phyloP scores from a whole-genome alignment of 2,329 filamentous ascomycete species.

The Aspergillus vadensis region DNA sequence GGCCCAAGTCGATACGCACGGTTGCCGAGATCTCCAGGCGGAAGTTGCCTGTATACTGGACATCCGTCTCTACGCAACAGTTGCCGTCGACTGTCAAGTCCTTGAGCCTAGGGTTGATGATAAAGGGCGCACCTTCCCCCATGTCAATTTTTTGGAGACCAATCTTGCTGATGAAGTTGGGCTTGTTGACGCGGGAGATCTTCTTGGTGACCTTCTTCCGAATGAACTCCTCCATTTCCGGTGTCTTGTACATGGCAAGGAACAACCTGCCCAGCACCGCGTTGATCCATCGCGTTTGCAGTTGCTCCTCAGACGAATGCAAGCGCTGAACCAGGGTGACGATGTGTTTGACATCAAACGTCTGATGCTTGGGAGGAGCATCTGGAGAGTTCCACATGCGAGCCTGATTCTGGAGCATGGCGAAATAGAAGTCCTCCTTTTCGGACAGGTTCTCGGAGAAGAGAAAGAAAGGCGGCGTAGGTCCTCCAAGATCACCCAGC shows the following conservation, averaged over 20 bases:
- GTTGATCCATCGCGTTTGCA: conserved; percentile 92
- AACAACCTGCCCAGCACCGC: conserved; percentile 87
- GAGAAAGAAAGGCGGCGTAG: conserved; percentile 83
- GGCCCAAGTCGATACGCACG: conserved; percentile 84
- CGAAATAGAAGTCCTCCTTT: conserved; percentile 98
- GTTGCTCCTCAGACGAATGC: conserved; percentile 86
- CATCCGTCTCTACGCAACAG: conserved; percentile 79
- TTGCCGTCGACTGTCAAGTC: conserved; percentile 92
- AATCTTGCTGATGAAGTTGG: conserved; percentile 83
- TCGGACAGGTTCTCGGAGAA: conserved; percentile 95
- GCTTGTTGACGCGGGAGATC: conserved; percentile 89
- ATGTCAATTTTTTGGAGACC: conserved; percentile 81
- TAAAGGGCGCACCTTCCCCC: conserved; percentile 81
- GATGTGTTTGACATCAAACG: conserved; percentile 82
- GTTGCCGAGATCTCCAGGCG: conserved; percentile 89
- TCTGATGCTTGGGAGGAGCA: conserved; percentile 67
- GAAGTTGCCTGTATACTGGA: conserved; percentile 87
- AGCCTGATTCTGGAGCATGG: conserved; percentile 81
- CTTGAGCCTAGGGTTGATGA: conserved; percentile 84
- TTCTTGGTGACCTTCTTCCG: conserved; percentile 91
- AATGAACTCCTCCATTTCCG: conserved; percentile 76
- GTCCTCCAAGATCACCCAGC: conserved; percentile 55
- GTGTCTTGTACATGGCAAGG: conserved; percentile 81
- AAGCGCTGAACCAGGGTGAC: conserved; percentile 86
- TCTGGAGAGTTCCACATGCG: conserved; percentile 61